Conservation (phyloP, 257 asterid genomes). For the Leptodermis oblonga region DNA sequence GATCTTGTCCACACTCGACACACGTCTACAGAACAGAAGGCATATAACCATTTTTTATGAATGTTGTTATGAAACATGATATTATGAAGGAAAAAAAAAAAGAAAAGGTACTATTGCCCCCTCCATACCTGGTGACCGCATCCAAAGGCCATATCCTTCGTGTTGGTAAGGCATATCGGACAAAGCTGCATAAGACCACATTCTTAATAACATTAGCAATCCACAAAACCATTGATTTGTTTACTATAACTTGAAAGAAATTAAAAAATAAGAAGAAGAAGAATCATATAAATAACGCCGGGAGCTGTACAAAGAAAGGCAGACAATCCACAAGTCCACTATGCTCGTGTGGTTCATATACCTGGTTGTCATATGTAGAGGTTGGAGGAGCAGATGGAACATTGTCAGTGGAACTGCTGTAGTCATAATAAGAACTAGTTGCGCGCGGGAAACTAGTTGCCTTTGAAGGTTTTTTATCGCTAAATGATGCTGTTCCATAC, state of each 20-base stretch:
- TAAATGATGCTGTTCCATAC: slow-evolving; percentile 34
- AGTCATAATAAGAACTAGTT: slow-evolving; percentile 32
- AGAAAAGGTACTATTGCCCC: background rate
- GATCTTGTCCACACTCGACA: slow-evolving; percentile 63
- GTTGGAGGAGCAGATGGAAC: slow-evolving; percentile 46
- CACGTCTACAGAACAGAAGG: slow-evolving; percentile 51
- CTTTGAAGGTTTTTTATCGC: slow-evolving; percentile 41
- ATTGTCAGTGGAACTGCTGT: slow-evolving; percentile 9
- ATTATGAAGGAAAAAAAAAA: background rate
- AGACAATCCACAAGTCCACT: no score
- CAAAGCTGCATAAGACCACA: slow-evolving; percentile 52
- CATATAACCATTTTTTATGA: background rate
- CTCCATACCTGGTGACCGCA: slow-evolving; percentile 91
- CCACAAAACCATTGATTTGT: slow-evolving; percentile 1
- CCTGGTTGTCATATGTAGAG: slow-evolving; percentile 65
- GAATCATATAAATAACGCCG: no score
- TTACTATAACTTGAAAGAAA: no score
- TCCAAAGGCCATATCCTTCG: slow-evolving; percentile 96
- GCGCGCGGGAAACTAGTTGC: slow-evolving; percentile 32
- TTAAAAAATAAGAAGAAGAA: no score
- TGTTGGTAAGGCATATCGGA: slow-evolving; percentile 78
- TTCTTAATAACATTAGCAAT: background rate
- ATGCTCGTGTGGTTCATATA: background rate
- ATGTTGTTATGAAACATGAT: background rate
- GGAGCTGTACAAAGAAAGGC: no score